phyloP scores from a whole-genome alignment of 2,329 filamentous ascomycete species.

The Venturia oleaginea region DNA sequence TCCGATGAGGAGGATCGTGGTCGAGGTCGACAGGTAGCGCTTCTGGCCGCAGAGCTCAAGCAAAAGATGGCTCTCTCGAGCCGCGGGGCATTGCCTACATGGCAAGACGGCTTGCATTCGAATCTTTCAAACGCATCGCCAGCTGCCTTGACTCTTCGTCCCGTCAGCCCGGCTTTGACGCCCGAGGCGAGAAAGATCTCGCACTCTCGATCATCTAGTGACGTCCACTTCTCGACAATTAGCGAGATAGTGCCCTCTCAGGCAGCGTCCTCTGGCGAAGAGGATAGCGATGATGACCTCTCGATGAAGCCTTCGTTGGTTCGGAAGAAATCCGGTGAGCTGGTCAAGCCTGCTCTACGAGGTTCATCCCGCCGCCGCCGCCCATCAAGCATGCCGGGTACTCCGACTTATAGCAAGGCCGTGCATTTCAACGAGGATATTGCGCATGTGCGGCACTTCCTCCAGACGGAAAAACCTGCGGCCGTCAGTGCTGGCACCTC shows the following conservation, averaged over 20 bases:
- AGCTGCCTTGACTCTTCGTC: conserved; percentile 17
- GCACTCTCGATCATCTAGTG: conserved; percentile 52
- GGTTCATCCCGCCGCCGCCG: conserved; percentile 64
- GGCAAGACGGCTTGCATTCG: neutral
- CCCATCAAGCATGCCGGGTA: conserved; percentile 94
- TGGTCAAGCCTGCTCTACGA: conserved; percentile 85
- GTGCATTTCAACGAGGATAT: conserved; percentile 98
- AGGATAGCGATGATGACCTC: conserved; percentile 49
- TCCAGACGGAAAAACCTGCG: conserved; percentile 88
- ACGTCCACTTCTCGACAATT: conserved; percentile 42
- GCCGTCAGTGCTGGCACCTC: conserved; percentile 93
- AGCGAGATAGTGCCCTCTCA: conserved; percentile 33
- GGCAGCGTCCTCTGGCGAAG: conserved; percentile 36
- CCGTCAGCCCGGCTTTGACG: conserved; percentile 35
- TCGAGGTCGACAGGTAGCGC: conserved; percentile 7
- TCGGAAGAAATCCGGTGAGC: conserved; percentile 94
- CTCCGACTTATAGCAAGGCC: conserved; percentile 81
- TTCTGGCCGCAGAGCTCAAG: conserved; percentile 8
- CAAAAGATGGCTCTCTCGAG: conserved; percentile 16
- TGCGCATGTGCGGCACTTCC: conserved; percentile 91
- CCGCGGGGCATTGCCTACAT: neutral
- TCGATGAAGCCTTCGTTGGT: conserved; percentile 76
- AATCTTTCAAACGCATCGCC: neutral
- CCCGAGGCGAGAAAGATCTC: conserved; percentile 51
- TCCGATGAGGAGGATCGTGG: conserved; percentile 13